Evolutionary conservation across 176 grass and related monocot species (phyloP).

Genomic region (Coix lacrymajobi): DNA sequence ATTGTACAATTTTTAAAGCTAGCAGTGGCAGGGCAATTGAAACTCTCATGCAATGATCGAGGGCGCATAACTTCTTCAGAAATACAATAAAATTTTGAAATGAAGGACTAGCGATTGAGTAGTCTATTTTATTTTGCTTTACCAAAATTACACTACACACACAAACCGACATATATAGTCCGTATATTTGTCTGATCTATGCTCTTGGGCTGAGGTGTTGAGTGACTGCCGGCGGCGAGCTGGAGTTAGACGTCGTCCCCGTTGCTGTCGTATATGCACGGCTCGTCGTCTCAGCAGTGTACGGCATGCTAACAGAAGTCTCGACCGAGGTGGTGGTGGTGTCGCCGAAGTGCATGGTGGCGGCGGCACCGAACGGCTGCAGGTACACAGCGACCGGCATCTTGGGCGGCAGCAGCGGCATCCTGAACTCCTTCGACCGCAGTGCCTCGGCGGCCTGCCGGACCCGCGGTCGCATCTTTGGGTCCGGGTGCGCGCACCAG

Average conservation of each 20-base stretch:
- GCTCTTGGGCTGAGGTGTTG: not conserved
- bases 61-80: not conserved
- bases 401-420: conserved; percentile 40
- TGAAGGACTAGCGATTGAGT: not conserved
- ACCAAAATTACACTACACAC: not conserved
- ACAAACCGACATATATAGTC: not conserved
- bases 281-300: not conserved
- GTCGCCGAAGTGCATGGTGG: not conserved
- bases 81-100: not conserved
- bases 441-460: conserved; percentile 32
- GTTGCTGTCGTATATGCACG: not conserved
- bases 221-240: not conserved
- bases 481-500: conserved; percentile 60
- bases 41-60: not conserved
- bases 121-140: not conserved
- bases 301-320: not conserved
- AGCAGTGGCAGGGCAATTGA: not conserved
- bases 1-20: not conserved
- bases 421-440: conserved; percentile 28
- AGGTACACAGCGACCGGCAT: conserved; percentile 42
- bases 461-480: conserved; percentile 35
- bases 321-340: not conserved
- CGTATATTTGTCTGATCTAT: not conserved
- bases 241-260: not conserved
- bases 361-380: not conserved